Base-by-base conservation (phyloP, 345 rosid genomes). In the Ceriops zippeliana region DNA sequence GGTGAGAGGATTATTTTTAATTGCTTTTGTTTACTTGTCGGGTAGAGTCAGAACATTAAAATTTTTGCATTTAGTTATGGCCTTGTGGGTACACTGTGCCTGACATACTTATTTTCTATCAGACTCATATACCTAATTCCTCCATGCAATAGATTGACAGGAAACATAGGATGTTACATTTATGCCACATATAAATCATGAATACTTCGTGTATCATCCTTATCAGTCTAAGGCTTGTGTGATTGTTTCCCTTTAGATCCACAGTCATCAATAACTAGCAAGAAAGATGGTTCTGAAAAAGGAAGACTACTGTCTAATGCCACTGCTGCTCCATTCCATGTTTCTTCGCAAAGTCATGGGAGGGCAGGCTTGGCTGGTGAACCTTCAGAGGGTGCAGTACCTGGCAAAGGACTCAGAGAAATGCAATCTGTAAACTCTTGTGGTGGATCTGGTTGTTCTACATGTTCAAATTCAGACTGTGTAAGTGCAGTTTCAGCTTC, bases 401-500 rank as follows among this genome's bases (percentile, higher is more conserved):
- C 85, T 73, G 76, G 65, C 73, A 83, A 81, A 69, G 71, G 68
- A 69, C 79, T 63, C 59, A 74, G 74, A 53, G 87, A 83, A 70
- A 52, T 66, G 51, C 83, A 72, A 56, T 52, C 85, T 56, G 69
- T 70, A 38, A 86, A 73, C 71, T 73, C 86, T 72, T 72, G 69
- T 70, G 84, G 79, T 64, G 86, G 72, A 73, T 79, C 91, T 79
- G 76, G 82, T 74, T 83, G 87, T 76, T 87, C 93, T 42, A 47
- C 85, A 59, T 86, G 93, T 24, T 82, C 89, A 65, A 79, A 69
- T 77, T 89, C 88, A 70, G 97, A 87, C 52, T 51, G 71, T 60
- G 52, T 64, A 0, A 80, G 71, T 69, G 76, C 80, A 71, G 70
- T 73, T 28, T 74, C 83, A 63, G 82, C 86, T 70, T 61, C 86